Conservation (phyloP, 345 rosid genomes). For the Rhodomyrtus tomentosa region DNA sequence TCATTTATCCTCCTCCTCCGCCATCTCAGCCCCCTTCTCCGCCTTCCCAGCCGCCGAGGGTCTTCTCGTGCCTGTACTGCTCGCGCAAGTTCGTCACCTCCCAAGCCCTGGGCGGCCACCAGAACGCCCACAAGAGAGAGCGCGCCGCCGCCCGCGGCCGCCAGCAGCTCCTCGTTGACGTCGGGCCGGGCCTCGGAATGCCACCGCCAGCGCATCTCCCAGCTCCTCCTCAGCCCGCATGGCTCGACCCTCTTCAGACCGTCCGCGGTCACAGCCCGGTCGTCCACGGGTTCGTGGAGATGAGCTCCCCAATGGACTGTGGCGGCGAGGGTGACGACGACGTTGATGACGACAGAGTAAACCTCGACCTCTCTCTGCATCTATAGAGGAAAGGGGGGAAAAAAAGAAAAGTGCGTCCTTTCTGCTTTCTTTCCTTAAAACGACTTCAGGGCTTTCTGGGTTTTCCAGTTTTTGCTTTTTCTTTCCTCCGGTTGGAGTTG, state of each 20-base stretch:
- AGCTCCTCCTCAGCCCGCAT: not conserved
- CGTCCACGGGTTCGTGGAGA: not conserved
- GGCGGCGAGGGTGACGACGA: not conserved
- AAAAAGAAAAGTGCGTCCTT: not conserved
- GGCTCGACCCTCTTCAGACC: not conserved
- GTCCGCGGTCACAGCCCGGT: not conserved
- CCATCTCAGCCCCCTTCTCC: conserved; percentile 4
- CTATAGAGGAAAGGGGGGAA: conserved; percentile 1
- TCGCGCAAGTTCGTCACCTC: conserved; percentile 85
- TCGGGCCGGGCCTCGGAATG: not conserved
- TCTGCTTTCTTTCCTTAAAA: not conserved
- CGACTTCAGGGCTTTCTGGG: not conserved
- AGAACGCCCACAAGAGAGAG: conserved; percentile 94
- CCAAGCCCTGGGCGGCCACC: conserved; percentile 98
- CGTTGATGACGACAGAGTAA: conserved; percentile 5
- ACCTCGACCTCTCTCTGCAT: conserved; percentile 38
- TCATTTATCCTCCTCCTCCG: not conserved
- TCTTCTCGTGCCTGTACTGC: conserved; percentile 77
- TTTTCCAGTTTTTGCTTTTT: not conserved
- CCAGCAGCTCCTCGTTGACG: conserved; percentile 17
- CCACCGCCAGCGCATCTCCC: not conserved
- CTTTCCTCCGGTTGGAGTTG: not conserved
- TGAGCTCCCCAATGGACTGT: not conserved
- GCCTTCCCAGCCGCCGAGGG: conserved; percentile 11
- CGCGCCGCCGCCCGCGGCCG: conserved; percentile 75